Conservation (phyloP, 768 basidiomycete species). For the Mycena vitilis region DNA sequence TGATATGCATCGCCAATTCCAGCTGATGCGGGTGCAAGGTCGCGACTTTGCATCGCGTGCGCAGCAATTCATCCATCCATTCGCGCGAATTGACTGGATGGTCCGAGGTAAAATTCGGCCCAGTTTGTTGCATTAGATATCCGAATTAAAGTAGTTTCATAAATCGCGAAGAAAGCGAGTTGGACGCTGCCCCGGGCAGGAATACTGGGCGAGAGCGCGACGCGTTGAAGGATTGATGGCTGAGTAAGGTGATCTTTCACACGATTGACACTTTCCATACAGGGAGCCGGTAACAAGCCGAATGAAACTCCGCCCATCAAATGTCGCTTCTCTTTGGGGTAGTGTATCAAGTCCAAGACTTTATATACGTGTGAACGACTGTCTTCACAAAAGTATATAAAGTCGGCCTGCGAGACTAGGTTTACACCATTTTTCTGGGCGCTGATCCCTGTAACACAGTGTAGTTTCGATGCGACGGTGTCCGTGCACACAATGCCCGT, state of each 20-base stretch:
- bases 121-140: neutral
- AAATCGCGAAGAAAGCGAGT: neutral
- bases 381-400: conserved; percentile 1
- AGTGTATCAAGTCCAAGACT: conserved; percentile 5
- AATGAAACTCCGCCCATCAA: neutral
- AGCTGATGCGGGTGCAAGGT: conserved; percentile 24
- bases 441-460: no score
- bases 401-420: conserved; percentile 4
- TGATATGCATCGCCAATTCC: conserved; percentile 25
- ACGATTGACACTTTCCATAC: neutral
- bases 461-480: no score
- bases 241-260: neutral
- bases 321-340: conserved; percentile 4
- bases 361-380: conserved; percentile 5
- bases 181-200: neutral
- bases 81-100: conserved; percentile 2
- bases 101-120: neutral
- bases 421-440: no score
- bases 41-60: conserved; percentile 16
- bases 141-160: neutral
- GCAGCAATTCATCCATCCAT: conserved; percentile 25
- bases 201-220: neutral
- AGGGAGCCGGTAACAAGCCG: conserved; percentile 5
- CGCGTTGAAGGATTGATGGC: conserved; percentile 4
- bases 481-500: no score